phyloP scores from a whole-genome alignment of 1,139 yeast genomes.

The Suhomyces atakaporum region DNA sequence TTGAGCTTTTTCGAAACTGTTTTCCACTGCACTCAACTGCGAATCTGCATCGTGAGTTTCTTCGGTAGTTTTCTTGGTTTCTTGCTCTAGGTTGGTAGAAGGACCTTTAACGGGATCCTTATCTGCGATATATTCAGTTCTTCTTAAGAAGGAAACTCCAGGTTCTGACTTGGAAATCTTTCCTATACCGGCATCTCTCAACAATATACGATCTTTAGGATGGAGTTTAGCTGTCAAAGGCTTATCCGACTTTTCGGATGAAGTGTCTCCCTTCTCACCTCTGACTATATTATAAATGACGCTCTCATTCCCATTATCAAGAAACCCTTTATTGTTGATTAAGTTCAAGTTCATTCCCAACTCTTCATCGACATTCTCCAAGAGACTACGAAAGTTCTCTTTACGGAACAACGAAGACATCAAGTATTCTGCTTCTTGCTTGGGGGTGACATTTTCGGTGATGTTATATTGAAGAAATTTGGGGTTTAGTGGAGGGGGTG shows the following conservation, averaged over 20 bases:
- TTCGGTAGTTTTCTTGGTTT: conserved; percentile 19
- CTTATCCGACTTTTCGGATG: conserved; percentile 18
- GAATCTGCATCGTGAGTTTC: conserved; percentile 58
- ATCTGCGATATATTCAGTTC: conserved; percentile 86
- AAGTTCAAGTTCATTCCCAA: conserved; percentile 82
- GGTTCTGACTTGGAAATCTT: conserved; percentile 53
- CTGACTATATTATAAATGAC: conserved; percentile 36
- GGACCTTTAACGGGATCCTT: conserved; percentile 23
- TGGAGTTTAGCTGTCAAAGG: conserved; percentile 50
- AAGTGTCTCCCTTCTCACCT: conserved; percentile 4
- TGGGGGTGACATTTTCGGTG: conserved; percentile 40
- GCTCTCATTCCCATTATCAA: conserved; percentile 61
- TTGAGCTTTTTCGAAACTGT: conserved; percentile 66
- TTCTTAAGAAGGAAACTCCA: conserved; percentile 81
- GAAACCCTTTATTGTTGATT: conserved; percentile 64
- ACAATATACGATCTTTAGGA: conserved; percentile 71
- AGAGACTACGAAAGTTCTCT: conserved; percentile 66
- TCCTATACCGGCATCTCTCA: conserved; percentile 74
- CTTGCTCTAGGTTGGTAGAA: conserved; percentile 18
- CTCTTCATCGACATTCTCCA: conserved; percentile 68
- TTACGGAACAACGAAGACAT: conserved; percentile 74
- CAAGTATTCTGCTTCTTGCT: conserved; percentile 60
- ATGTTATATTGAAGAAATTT: conserved; percentile 64
- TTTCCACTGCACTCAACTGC: conserved; percentile 70
- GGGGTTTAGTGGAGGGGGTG: conserved; percentile 94